These are phyloP conservation scores for Stentor roeselii DNA, from an alignment of 73 alveolate species.

Conservation along the genomic window DNA sequence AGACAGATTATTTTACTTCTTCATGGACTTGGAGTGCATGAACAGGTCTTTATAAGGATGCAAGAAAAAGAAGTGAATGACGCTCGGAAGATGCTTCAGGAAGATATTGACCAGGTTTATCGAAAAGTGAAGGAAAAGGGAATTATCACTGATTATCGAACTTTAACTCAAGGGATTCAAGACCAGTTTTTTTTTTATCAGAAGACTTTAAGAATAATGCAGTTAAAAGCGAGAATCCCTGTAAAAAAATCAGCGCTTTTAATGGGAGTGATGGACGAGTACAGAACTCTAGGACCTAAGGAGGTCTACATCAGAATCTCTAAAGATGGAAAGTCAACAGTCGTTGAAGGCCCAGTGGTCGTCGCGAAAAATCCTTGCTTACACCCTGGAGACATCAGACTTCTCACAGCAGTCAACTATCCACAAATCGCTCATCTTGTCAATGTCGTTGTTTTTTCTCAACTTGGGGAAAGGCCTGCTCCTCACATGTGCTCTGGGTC, in stretches of 20 bases:
- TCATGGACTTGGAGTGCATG: conserved; percentile 30
- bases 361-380: conserved; percentile 85
- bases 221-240: conserved; percentile 57
- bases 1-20: conserved; percentile 31
- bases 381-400: conserved; percentile 87
- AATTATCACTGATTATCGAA: background rate
- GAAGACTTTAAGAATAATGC: conserved; percentile 36
- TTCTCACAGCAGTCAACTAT: conserved; percentile 61
- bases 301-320: conserved; percentile 58
- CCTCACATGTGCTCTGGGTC: conserved; percentile 73
- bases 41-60: conserved; percentile 25
- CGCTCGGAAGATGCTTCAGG: background rate
- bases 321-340: conserved; percentile 19
- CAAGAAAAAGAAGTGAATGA: conserved; percentile 4
- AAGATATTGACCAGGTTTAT: background rate
- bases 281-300: conserved; percentile 53
- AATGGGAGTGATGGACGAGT: conserved; percentile 79
- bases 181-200: background rate
- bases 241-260: conserved; percentile 59
- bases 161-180: background rate
- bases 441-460: conserved; percentile 77
- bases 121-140: background rate
- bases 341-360: conserved; percentile 45
- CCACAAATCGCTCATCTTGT: conserved; percentile 57
- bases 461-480: conserved; percentile 69